These are phyloP conservation scores for Pichia cabralensis DNA, from an alignment of 805 yeast genomes.

Conservation along the genomic window DNA sequence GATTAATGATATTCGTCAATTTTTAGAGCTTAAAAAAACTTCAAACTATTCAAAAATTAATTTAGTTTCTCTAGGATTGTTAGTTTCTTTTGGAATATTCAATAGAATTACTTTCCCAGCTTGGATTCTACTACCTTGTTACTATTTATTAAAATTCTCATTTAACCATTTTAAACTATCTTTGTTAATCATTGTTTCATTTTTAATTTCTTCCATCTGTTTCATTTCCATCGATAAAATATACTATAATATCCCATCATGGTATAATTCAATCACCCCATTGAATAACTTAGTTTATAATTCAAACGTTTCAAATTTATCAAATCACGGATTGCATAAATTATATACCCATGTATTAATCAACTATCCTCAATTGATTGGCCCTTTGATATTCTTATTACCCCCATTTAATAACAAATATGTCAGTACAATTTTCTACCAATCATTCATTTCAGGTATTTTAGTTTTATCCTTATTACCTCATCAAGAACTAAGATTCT, in stretches of 20 bases:
- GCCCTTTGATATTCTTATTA: conserved; percentile 53
- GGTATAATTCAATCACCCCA: conserved; percentile 51
- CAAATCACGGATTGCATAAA: conserved; percentile 78
- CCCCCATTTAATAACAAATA: conserved; percentile 32
- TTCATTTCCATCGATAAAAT: conserved; percentile 49
- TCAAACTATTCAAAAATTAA: conserved; percentile 7
- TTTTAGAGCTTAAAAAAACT: conserved; percentile 6
- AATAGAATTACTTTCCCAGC: conserved; percentile 79
- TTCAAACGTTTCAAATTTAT: conserved; percentile 43
- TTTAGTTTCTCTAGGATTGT: conserved; percentile 32
- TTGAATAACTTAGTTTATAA: conserved; percentile 71
- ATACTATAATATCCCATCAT: conserved; percentile 7
- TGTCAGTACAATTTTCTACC: conserved; percentile 43
- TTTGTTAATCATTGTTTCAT: conserved; percentile 28
- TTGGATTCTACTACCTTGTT: conserved; percentile 57
- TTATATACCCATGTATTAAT: conserved; percentile 61
- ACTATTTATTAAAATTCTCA: conserved; percentile 36
- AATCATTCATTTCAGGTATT: conserved; percentile 55
- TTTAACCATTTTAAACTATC: conserved; percentile 24
- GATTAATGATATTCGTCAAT: conserved; percentile 28
- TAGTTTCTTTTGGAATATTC: conserved; percentile 61
- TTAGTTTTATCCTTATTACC: conserved; percentile 58
- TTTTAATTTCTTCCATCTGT: conserved; percentile 24
- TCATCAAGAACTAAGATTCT: conserved; percentile 90
- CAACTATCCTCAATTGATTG: conserved; percentile 73